These are phyloP conservation scores for Phytopythium mirpurense DNA, from an alignment of 352 stramenopile species.

Conservation along the genomic window DNA sequence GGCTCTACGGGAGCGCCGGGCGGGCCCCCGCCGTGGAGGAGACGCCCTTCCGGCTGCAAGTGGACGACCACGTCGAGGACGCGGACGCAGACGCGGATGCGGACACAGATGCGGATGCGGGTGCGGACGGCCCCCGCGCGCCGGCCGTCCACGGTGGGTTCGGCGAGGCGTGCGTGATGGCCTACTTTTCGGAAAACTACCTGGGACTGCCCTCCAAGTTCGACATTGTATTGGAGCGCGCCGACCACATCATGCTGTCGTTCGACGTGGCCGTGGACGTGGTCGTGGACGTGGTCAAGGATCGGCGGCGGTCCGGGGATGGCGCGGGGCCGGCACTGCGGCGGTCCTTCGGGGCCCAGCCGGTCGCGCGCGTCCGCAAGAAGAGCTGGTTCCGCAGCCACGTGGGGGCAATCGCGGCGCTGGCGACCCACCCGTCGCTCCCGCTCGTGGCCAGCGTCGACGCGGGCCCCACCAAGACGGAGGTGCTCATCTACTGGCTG, in stretches of 20 bases:
- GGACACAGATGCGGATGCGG: too few relatives aligned
- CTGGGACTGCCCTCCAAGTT: constrained; percentile 68
- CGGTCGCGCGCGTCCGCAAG: constrained; percentile 47
- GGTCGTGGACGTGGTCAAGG: neutral
- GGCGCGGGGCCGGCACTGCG: neutral
- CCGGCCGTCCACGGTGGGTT: constrained; percentile 16
- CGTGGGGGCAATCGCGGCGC: constrained; percentile 54
- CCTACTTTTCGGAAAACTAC: constrained; percentile 76
- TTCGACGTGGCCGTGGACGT: constrained; percentile 51
- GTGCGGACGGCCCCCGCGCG: neutral
- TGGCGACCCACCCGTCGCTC: constrained; percentile 70
- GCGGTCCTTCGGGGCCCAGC: constrained; percentile 13
- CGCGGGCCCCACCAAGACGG: constrained; percentile 19
- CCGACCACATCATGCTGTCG: constrained; percentile 71
- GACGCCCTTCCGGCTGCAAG: constrained; percentile 62
- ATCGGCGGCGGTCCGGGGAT: neutral
- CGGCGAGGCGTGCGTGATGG: constrained; percentile 66
- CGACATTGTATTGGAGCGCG: constrained; percentile 67
- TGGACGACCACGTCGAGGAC: constrained; percentile 25
- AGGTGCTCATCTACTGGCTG: constrained; percentile 82
- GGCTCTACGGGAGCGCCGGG: constrained; percentile 23
- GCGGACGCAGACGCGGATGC: too few relatives aligned
- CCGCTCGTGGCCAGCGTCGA: constrained; percentile 71
- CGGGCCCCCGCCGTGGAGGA: constrained; percentile 34
- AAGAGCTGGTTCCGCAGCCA: constrained; percentile 82